Evolutionary conservation across 352 stramenopile species (phyloP).

Genomic region (Phytophthora sansomeana): DNA sequence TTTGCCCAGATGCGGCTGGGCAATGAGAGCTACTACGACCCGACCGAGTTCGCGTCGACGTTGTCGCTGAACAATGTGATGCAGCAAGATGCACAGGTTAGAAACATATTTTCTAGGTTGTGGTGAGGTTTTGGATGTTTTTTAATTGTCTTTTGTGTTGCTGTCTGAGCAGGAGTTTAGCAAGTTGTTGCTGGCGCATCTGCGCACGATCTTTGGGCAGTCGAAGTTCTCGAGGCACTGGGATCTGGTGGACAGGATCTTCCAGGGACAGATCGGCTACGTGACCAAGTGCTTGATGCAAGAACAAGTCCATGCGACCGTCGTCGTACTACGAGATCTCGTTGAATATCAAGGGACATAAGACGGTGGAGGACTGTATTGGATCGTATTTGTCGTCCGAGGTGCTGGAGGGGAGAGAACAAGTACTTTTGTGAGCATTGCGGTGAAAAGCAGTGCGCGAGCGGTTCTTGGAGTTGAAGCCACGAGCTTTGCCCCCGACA

Average conservation of each 20-base stretch:
- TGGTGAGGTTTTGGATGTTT: slow-evolving; percentile 7
- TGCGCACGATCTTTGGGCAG: slow-evolving; percentile 81
- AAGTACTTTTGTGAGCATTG: slow-evolving; percentile 89
- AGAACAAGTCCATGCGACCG: slow-evolving; percentile 64
- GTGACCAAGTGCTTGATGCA: slow-evolving; percentile 87
- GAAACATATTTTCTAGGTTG: background rate
- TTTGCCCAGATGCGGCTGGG: slow-evolving; percentile 88
- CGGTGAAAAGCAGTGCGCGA: slow-evolving; percentile 80
- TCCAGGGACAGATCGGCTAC: slow-evolving; percentile 86
- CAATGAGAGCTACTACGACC: slow-evolving; percentile 75
- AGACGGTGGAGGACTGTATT: slow-evolving; percentile 74
- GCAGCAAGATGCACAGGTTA: slow-evolving; percentile 89
- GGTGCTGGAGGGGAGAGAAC: slow-evolving; percentile 85
- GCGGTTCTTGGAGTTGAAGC: slow-evolving; percentile 75
- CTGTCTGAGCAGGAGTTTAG: slow-evolving; percentile 75
- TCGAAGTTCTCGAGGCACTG: slow-evolving; percentile 61
- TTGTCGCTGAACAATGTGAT: slow-evolving; percentile 83
- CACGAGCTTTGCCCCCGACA: slow-evolving; percentile 60
- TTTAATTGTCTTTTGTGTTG: slow-evolving; percentile 12
- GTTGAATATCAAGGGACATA: slow-evolving; percentile 87
- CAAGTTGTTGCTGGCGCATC: slow-evolving; percentile 83
- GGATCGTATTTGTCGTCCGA: slow-evolving; percentile 78
- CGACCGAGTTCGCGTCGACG: slow-evolving; percentile 79
- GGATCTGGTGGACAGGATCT: slow-evolving; percentile 79
- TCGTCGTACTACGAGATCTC: slow-evolving; percentile 89